Evolutionary conservation across 768 basidiomycete species (phyloP).

Genomic region (Strobilomyces confusus): DNA sequence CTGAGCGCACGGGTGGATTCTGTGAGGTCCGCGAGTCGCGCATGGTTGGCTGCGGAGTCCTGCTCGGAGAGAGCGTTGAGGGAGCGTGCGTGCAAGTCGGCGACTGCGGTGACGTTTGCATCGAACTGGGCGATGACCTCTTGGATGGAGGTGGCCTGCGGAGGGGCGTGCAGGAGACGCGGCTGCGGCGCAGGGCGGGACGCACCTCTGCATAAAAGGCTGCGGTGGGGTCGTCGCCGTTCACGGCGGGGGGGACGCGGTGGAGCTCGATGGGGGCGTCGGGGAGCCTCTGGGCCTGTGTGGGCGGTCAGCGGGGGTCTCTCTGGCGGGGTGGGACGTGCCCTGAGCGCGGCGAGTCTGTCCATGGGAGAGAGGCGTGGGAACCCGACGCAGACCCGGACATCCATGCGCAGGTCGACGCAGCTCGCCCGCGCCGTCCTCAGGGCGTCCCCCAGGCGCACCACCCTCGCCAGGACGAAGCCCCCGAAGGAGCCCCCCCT

Average conservation of each 20-base stretch:
- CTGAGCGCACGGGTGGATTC: constrained; percentile 57
- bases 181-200: background rate
- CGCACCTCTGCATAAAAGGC: constrained; percentile 33
- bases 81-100: constrained; percentile 48
- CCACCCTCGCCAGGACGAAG: constrained; percentile 21
- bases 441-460: constrained; percentile 3
- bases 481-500: constrained; percentile 19
- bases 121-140: constrained; percentile 42
- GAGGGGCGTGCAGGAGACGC: background rate
- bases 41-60: constrained; percentile 36
- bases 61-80: constrained; percentile 47
- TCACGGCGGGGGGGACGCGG: constrained; percentile 5
- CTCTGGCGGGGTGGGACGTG: constrained; percentile 39
- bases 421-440: constrained; percentile 78
- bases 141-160: constrained; percentile 48
- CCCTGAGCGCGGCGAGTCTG: constrained; percentile 84
- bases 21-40: constrained; percentile 55
- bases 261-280: constrained; percentile 29
- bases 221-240: constrained; percentile 24
- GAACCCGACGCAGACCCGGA: background rate
- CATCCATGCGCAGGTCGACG: constrained; percentile 54
- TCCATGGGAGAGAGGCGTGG: constrained; percentile 30
- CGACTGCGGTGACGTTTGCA: constrained; percentile 43
- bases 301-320: constrained; percentile 11
- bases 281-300: constrained; percentile 50